These are phyloP conservation scores for Penicillium waksmanii DNA, from an alignment of 495 filamentous ascomycete species.

Conservation along the genomic window DNA sequence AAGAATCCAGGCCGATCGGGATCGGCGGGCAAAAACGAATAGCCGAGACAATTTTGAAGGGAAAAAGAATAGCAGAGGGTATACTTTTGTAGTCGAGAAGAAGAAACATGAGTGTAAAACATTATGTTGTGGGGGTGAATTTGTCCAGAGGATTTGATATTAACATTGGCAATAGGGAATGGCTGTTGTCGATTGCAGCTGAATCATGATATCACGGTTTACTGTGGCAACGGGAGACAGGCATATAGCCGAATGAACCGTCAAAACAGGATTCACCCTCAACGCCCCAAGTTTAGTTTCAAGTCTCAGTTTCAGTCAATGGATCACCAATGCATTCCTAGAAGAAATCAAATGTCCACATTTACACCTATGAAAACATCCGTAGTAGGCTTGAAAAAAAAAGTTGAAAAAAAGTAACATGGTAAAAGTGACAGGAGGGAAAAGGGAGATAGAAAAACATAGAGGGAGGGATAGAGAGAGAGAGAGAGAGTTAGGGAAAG, in stretches of 20 bases:
- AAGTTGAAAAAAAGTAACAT: constrained; percentile 26
- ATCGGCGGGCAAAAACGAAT: constrained; percentile 21
- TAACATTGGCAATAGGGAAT: too few species aligned
- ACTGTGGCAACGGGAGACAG: background rate
- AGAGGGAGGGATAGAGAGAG: constrained; percentile 6
- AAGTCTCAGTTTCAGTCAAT: constrained; percentile 17
- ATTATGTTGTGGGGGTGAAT: too few species aligned
- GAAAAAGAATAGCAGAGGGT: background rate
- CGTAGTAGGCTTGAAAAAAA: constrained; percentile 36
- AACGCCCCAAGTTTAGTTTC: background rate
- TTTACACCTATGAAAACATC: constrained; percentile 56
- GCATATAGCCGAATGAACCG: constrained; percentile 1
- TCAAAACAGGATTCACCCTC: background rate
- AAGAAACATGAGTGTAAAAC: too few species aligned
- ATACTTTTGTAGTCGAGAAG: too few species aligned
- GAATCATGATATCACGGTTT: constrained; percentile 1
- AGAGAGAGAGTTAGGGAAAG: constrained; percentile 23
- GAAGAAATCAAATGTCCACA: constrained; percentile 43
- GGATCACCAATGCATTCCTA: constrained; percentile 34
- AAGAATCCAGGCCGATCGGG: background rate
- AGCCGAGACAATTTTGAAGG: constrained; percentile 9
- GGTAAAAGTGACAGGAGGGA: constrained; percentile 25
- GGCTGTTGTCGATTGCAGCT: background rate
- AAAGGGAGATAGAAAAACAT: constrained; percentile 16
- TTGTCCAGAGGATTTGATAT: too few species aligned